phyloP scores from a whole-genome alignment of 2,329 filamentous ascomycete genomes.

The Ophiostoma quercus region DNA sequence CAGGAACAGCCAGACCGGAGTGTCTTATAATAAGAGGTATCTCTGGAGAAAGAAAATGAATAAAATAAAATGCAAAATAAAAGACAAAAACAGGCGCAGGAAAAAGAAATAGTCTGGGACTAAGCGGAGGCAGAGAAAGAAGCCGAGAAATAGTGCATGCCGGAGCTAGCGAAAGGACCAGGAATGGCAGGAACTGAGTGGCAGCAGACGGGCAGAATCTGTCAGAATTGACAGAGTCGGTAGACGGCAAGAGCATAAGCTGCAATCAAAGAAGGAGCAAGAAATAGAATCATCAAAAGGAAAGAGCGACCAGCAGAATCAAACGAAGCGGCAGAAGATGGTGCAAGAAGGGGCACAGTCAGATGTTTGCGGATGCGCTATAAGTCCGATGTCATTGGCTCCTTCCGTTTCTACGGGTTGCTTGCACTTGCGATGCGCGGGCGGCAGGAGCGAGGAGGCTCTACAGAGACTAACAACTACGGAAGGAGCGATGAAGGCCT shows the following conservation, averaged over 20 bases:
- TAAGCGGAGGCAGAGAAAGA: slow-evolving; percentile 16
- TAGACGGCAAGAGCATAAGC: too few relatives aligned
- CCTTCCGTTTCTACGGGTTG: background rate
- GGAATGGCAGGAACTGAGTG: background rate
- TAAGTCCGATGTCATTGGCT: background rate
- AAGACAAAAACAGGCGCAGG: slow-evolving; percentile 10
- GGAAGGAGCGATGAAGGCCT: background rate
- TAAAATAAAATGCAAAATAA: slow-evolving; percentile 12
- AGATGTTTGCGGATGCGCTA: background rate
- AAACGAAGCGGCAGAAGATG: background rate
- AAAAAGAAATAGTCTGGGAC: slow-evolving; percentile 10
- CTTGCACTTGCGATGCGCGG: slow-evolving; percentile 7
- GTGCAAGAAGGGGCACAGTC: background rate
- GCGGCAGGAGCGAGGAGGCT: background rate
- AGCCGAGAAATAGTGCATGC: slow-evolving; percentile 9
- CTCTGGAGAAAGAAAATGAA: slow-evolving; percentile 16
- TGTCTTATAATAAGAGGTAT: slow-evolving; percentile 13
- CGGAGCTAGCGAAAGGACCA: slow-evolving; percentile 6
- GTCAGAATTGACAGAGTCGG: too few relatives aligned
- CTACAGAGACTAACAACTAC: background rate
- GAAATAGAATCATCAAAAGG: background rate
- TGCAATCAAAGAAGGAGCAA: background rate
- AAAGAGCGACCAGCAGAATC: background rate
- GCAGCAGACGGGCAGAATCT: background rate
- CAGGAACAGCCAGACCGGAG: slow-evolving; percentile 6